Evolutionary conservation across 2,329 filamentous ascomycete genomes (phyloP), one percentile per base, ranked within the genome.

Genomic region (Beauveria sp.): DNA sequence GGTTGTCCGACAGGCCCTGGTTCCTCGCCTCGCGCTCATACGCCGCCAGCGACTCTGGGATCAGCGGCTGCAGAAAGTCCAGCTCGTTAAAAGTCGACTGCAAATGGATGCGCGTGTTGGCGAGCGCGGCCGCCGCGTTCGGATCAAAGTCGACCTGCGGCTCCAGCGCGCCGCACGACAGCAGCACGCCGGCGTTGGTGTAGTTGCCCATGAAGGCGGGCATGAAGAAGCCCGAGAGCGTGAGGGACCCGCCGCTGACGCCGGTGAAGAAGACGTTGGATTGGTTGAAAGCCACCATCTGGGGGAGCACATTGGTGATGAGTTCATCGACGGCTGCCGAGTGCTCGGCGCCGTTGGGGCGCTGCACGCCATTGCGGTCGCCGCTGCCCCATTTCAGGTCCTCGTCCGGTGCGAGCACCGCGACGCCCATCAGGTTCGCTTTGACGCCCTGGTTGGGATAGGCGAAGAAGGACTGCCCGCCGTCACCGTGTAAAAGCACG

Each of bases 361-460:
- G 78, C 48, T 80, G 67, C 24, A 83, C 75, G 1, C 81, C 81
- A 6, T 63, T 62, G 14, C 50, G n/a, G 2, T 71, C 64, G 62
- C 79, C 79, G 53, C 82, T 81, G 59, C 83, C 83, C 83, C 83
- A 85, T 75, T 84, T 84, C 40, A 81, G 76, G 63, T 81, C 78
- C 59, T 72, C 68, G 68, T 84, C 76, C 6, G 83, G 83, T 0
- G 83, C 80, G 14, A 85, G 77, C 2, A 83, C 70, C 9, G 74
- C 80, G 10, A 82, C 79, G 63, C 81, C 81, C 69, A 81, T 80
- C 37, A 81, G 76, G 64, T 77, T 78, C 55, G 71, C 68, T 59
- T 79, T 77, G 12, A 83, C 77, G 20, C 75, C 77, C 65, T 83
- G 79, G 69, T 83, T 83, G 41, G 80, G 80, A 71, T 83, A 81